Percentiles rank a stretch among this genome's conserved stretches.
phyloP scores from a whole-genome alignment of 2,329 filamentous ascomycete species.

The Plenodomus lindquistii region DNA sequence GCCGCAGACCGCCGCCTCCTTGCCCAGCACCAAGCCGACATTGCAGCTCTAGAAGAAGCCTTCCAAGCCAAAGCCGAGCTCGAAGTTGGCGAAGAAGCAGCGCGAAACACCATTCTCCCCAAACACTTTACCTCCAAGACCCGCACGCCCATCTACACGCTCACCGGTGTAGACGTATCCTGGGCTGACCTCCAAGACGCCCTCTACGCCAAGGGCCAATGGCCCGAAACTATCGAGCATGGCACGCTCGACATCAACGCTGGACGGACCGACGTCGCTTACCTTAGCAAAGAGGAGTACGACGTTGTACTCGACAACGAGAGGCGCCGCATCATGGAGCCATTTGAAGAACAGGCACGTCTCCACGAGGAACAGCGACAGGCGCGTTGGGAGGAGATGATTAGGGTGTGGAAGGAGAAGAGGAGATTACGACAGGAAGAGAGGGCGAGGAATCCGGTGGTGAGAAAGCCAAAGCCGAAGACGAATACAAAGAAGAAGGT shows the following conservation, averaged over 20 bases:
- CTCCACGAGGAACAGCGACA: too few species aligned
- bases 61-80: constrained; percentile 24
- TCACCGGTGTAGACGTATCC: constrained; percentile 30
- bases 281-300: constrained; percentile 26
- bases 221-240: constrained; percentile 29
- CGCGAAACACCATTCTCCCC: constrained; percentile 30
- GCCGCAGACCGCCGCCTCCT: constrained; percentile 15
- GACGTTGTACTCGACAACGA: constrained; percentile 21
- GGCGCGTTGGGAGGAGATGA: too few species aligned
- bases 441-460: too few species aligned
- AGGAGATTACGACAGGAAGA: too few species aligned
- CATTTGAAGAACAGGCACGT: too few species aligned
- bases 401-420: too few species aligned
- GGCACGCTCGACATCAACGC: constrained; percentile 21
- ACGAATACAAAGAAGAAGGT: too few species aligned
- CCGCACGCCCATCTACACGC: constrained; percentile 25
- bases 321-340: too few species aligned
- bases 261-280: constrained; percentile 10
- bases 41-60: constrained; percentile 24
- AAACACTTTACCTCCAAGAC: constrained; percentile 14
- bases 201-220: constrained; percentile 25
- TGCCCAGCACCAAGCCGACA: constrained; percentile 12
- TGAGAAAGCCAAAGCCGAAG: too few species aligned
- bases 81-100: constrained; percentile 22
- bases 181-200: constrained; percentile 43